Evolutionary conservation across 176 grass and related monocot species (phyloP).

Genomic region (Bolboschoenus planiculmis): DNA sequence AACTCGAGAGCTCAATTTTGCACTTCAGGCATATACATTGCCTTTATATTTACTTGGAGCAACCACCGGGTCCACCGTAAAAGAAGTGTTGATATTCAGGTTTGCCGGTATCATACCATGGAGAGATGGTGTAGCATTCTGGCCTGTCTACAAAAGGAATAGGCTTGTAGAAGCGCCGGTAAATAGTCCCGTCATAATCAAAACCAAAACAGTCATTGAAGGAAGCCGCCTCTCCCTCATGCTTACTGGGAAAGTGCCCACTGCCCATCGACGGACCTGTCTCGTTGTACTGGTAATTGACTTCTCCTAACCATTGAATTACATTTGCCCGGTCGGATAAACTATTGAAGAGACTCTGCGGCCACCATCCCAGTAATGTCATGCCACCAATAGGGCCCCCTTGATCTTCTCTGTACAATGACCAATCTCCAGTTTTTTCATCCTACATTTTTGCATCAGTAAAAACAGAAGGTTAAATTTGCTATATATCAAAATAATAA

Average conservation of each 20-base stretch:
- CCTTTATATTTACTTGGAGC: not conserved
- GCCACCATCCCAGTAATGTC: slow-evolving; percentile 23
- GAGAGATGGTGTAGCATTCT: not conserved
- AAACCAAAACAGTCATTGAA: slow-evolving; percentile 21
- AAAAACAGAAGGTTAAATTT: not conserved
- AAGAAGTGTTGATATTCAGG: not conserved
- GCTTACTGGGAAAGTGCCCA: slow-evolving; percentile 20
- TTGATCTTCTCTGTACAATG: slow-evolving; percentile 26
- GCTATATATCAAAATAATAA: not conserved
- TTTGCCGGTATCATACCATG: not conserved
- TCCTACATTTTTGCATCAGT: slow-evolving; percentile 22
- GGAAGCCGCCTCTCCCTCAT: slow-evolving; percentile 17
- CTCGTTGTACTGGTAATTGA: not conserved
- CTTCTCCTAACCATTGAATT: slow-evolving; percentile 11
- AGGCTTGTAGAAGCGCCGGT: not conserved
- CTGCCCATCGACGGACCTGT: slow-evolving; percentile 37
- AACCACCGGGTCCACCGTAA: slow-evolving; percentile 7
- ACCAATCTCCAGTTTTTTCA: slow-evolving; percentile 32
- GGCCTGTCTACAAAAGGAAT: not conserved
- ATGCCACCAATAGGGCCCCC: not conserved
- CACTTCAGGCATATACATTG: not conserved
- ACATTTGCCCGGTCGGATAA: slow-evolving; percentile 1
- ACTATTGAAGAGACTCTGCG: slow-evolving; percentile 18
- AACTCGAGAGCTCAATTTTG: not conserved
- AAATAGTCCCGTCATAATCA: not conserved